Evolutionary conservation across 2,329 filamentous ascomycete species (phyloP).

Genomic region (Colletotrichum sp.): DNA sequence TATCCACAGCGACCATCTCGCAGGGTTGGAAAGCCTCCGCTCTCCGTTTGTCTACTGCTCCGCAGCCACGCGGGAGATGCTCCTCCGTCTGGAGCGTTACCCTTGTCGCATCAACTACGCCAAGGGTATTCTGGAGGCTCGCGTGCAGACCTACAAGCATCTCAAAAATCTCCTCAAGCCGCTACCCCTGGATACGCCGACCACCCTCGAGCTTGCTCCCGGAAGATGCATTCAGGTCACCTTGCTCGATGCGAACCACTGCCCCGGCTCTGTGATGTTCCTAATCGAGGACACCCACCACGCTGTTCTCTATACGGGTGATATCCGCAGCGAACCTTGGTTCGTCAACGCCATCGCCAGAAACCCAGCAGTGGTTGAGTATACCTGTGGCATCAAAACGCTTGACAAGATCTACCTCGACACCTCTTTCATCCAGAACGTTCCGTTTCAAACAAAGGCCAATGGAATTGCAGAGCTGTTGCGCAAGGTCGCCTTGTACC

Average conservation of each 20-base stretch:
- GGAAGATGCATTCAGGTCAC: conserved; percentile 77
- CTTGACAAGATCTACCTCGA: conserved; percentile 89
- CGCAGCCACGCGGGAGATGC: conserved; percentile 77
- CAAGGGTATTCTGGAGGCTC: conserved; percentile 75
- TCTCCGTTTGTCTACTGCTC: conserved; percentile 93
- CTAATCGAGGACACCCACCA: conserved; percentile 76
- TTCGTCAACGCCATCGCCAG: conserved; percentile 77
- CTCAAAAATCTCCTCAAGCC: conserved; percentile 78
- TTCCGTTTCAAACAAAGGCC: conserved; percentile 65
- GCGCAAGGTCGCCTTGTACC: conserved; percentile 69
- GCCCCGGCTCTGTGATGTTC: conserved; percentile 90
- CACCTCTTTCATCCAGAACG: conserved; percentile 69
- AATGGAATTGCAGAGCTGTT: conserved; percentile 79
- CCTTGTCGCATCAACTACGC: conserved; percentile 82
- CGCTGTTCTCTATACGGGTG: conserved; percentile 86
- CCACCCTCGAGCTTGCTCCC: conserved; percentile 73
- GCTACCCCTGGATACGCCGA: conserved; percentile 82
- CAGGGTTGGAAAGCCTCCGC: conserved; percentile 76
- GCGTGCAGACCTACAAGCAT: conserved; percentile 77
- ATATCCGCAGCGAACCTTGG: conserved; percentile 85
- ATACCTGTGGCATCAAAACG: conserved; percentile 65
- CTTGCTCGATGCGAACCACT: conserved; percentile 90
- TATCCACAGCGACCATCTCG: conserved; percentile 88
- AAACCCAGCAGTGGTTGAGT: conserved; percentile 77
- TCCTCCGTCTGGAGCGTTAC: conserved; percentile 80